These are phyloP conservation scores for Suillus occidentalis DNA, from an alignment of 768 basidiomycete species.

Conservation along the genomic window DNA sequence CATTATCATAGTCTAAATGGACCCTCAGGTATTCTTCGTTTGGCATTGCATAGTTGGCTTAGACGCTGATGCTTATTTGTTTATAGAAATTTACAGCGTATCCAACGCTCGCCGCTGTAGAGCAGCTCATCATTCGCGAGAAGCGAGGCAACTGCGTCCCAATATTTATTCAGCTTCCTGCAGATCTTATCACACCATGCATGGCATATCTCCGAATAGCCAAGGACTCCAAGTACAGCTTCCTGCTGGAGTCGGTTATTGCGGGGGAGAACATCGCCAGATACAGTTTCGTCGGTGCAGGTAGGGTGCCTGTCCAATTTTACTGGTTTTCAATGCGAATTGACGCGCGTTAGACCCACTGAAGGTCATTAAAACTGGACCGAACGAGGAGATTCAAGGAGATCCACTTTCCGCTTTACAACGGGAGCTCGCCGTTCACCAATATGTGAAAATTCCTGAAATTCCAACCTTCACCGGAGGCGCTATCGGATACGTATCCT, in stretches of 20 bases:
- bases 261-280: slow-evolving; percentile 89
- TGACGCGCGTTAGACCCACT: slow-evolving; percentile 68
- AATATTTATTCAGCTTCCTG: slow-evolving; percentile 89
- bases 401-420: slow-evolving; percentile 87
- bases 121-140: slow-evolving; percentile 75
- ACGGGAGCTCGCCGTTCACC: slow-evolving; percentile 81
- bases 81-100: slow-evolving; percentile 62
- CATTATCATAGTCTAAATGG: slow-evolving; percentile 14
- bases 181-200: slow-evolving; percentile 95
- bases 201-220: slow-evolving; percentile 94
- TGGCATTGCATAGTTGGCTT: too few relatives aligned
- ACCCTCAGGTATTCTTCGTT: slow-evolving; percentile 23
- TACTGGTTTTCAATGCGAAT: slow-evolving; percentile 1
- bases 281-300: slow-evolving; percentile 95
- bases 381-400: slow-evolving; percentile 76
- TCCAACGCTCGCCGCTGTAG: slow-evolving; percentile 73
- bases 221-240: slow-evolving; percentile 91
- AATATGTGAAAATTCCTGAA: slow-evolving; percentile 90
- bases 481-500: slow-evolving; percentile 95
- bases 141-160: slow-evolving; percentile 92
- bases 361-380: slow-evolving; percentile 88
- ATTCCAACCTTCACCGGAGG: slow-evolving; percentile 95
- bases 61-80: background rate
- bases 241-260: slow-evolving; percentile 90
- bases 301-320: slow-evolving; percentile 43